phyloP scores from a whole-genome alignment of 257 asterid species.

The Echium plantagineum region DNA sequence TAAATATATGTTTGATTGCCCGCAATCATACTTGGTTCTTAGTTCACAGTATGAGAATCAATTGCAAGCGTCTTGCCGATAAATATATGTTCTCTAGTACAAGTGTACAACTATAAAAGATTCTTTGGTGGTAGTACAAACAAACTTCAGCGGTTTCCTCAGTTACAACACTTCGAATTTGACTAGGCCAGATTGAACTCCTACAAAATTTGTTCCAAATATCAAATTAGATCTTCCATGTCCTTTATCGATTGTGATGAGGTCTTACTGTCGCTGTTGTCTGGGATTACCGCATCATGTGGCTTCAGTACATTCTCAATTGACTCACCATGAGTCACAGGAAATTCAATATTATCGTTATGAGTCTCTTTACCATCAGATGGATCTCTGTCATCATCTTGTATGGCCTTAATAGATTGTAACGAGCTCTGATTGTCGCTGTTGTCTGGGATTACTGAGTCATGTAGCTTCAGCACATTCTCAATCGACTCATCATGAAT shows the following conservation, averaged over 20 bases:
- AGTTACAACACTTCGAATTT: conserved; percentile 1
- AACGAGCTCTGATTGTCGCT: too few relatives aligned
- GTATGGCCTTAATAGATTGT: too few relatives aligned
- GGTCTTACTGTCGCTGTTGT: background rate
- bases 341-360: background rate
- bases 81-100: background rate
- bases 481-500: conserved; percentile 5
- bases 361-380: conserved; percentile 9
- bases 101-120: background rate
- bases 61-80: too few relatives aligned
- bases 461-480: background rate
- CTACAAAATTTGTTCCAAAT: background rate
- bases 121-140: background rate
- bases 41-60: too few relatives aligned
- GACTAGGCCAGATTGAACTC: background rate
- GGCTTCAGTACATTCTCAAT: background rate
- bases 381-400: conserved; percentile 2
- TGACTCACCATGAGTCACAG: conserved; percentile 5
- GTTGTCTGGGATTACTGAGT: too few relatives aligned
- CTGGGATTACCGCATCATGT: background rate
- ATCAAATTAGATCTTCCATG: background rate
- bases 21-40: too few relatives aligned
- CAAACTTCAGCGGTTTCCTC: background rate
- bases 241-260: background rate
- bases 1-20: too few relatives aligned